phyloP scores from a whole-genome alignment of 202 grass and related monocot species.

The Dendrocalamus latiflorus region DNA sequence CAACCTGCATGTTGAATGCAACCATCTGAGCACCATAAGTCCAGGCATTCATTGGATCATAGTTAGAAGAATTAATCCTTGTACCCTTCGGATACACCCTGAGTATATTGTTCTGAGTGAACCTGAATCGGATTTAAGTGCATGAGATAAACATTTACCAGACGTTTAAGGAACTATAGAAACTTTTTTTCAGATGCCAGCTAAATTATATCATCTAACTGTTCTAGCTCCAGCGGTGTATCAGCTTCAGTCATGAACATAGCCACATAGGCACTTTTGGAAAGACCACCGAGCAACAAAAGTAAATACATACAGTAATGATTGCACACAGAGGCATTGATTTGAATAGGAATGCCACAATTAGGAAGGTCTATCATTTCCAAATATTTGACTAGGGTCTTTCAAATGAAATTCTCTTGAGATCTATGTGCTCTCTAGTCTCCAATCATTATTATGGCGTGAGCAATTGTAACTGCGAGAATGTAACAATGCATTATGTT shows the following conservation, averaged over 20 bases:
- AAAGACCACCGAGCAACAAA: not conserved
- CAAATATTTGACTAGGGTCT: not conserved
- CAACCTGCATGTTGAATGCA: slow-evolving; percentile 89
- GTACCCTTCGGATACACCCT: slow-evolving; percentile 80
- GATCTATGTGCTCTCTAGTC: not conserved
- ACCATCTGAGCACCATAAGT: slow-evolving; percentile 83
- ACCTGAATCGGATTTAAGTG: slow-evolving; percentile 41
- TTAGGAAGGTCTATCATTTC: not conserved
- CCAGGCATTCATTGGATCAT: slow-evolving; percentile 72
- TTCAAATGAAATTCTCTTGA: not conserved
- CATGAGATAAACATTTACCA: slow-evolving; percentile 9
- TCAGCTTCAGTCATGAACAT: not conserved
- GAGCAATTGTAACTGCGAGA: not conserved
- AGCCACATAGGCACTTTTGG: not conserved
- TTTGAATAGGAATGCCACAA: not conserved
- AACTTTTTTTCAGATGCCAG: not conserved
- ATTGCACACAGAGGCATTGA: not conserved
- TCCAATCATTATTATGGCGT: not conserved
- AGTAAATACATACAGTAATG: not conserved
- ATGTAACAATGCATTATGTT: not conserved
- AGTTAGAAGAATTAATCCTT: slow-evolving; percentile 73
- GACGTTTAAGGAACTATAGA: not conserved
- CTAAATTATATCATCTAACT: slow-evolving; percentile 1
- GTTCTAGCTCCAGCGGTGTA: not conserved
- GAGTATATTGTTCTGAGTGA: slow-evolving; percentile 75